Evolutionary conservation across 345 rosid species (phyloP).

Genomic region (Erucastrum elatum): DNA sequence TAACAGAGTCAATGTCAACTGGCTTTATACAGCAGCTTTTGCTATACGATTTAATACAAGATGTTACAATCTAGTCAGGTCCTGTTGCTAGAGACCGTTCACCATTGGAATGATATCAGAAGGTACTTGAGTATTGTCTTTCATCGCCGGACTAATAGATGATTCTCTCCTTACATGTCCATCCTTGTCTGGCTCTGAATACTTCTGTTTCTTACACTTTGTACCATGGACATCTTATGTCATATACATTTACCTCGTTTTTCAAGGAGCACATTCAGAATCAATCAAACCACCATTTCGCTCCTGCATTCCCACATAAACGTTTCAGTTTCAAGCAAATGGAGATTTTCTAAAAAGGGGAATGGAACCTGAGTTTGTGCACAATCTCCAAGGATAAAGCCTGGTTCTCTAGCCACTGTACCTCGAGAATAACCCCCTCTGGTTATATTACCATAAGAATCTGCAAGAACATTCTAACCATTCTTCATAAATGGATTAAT

Average conservation of each 20-base stretch:
- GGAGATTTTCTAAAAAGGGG: background rate
- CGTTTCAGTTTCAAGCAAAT: background rate
- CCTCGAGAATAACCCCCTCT: constrained; percentile 36
- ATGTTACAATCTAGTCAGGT: constrained; percentile 36
- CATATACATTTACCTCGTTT: constrained; percentile 51
- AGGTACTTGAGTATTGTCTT: constrained; percentile 2
- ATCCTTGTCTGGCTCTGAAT: constrained; percentile 41
- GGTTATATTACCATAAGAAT: constrained; percentile 35
- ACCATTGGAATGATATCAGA: constrained; percentile 40
- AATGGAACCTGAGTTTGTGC: constrained; percentile 47
- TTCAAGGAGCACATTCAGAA: constrained; percentile 14
- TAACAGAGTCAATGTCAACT: constrained; percentile 41
- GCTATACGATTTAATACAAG: constrained; percentile 35
- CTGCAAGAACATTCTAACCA: constrained; percentile 36
- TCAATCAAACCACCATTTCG: constrained; percentile 33
- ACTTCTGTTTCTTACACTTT: constrained; percentile 49
- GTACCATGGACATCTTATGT: constrained; percentile 47
- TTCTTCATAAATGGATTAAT: background rate
- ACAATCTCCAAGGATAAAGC: constrained; percentile 25
- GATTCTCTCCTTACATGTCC: background rate
- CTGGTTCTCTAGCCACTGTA: constrained; percentile 24
- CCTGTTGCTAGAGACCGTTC: constrained; percentile 38
- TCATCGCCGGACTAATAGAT: constrained; percentile 32
- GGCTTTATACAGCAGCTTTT: constrained; percentile 45
- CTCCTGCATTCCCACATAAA: constrained; percentile 40